Percentiles rank a stretch among this genome's conserved stretches.
Conservation (phyloP, 139 green algal species). For the Microglena sp. region DNA sequence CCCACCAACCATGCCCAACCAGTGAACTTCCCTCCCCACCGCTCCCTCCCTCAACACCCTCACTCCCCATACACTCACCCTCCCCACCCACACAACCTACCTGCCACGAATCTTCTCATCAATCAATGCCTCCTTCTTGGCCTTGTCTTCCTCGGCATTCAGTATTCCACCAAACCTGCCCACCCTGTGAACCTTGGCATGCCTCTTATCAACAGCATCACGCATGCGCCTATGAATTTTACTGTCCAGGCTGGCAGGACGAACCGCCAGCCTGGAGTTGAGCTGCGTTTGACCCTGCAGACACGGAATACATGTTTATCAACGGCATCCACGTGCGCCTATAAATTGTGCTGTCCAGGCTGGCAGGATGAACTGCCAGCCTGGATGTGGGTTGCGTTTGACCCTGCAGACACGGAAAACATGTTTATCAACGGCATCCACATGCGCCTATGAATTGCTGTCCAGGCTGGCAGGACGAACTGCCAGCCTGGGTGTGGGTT, state of each 20-base stretch:
- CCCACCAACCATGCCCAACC: too few species aligned
- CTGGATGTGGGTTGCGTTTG: too few species aligned
- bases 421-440: constrained; percentile 33
- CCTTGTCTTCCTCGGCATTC: constrained; percentile 11
- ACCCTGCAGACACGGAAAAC: too few species aligned
- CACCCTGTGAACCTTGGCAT: constrained; percentile 12
- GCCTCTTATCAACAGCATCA: constrained; percentile 30
- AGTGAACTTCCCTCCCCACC: too few species aligned
- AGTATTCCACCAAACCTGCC: not conserved
- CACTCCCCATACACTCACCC: not conserved
- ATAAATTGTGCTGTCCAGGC: constrained; percentile 50
- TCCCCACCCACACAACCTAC: not conserved
- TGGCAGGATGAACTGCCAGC: too few species aligned
- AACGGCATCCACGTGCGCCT: constrained; percentile 37
- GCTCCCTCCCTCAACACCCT: too few species aligned
- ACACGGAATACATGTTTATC: too few species aligned
- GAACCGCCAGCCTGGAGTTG: constrained; percentile 44
- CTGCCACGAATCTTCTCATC: constrained; percentile 6
- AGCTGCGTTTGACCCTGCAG: constrained; percentile 64
- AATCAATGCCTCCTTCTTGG: constrained; percentile 4
- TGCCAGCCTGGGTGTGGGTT: too few species aligned
- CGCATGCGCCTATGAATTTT: constrained; percentile 50
- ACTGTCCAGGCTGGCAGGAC: constrained; percentile 49
- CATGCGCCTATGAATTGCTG: constrained; percentile 52
- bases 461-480: constrained; percentile 27